These are phyloP conservation scores for Talaromyces sp. DNA, from an alignment of 2,329 filamentous ascomycete species.

Conservation along the genomic window DNA sequence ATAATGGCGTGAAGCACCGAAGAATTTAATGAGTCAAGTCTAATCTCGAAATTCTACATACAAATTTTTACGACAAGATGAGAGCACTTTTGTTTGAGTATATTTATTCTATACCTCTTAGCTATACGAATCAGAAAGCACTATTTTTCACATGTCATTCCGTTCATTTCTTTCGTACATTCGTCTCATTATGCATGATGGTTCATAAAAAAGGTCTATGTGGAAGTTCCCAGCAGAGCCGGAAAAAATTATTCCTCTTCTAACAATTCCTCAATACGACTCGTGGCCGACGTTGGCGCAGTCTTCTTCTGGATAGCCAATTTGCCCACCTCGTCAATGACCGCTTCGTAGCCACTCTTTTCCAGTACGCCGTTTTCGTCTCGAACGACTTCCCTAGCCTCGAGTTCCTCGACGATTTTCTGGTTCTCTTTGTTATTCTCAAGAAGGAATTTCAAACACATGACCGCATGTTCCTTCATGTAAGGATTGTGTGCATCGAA, in stretches of 20 bases:
- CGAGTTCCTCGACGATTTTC: conserved; percentile 48
- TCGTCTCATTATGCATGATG: background rate
- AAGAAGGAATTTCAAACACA: conserved; percentile 72
- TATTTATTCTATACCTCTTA: background rate
- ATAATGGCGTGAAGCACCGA: background rate
- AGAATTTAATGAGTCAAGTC: background rate
- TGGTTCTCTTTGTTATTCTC: conserved; percentile 51
- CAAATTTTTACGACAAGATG: background rate
- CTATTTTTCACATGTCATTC: conserved; percentile 5
- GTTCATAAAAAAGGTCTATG: background rate
- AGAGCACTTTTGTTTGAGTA: background rate
- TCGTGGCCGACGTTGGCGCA: background rate
- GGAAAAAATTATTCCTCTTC: background rate
- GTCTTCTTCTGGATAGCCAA: conserved; percentile 34
- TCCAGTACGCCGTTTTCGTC: conserved; percentile 38
- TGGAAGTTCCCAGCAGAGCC: background rate
- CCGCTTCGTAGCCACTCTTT: conserved; percentile 39
- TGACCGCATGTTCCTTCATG: conserved; percentile 84
- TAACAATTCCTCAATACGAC: conserved; percentile 9
- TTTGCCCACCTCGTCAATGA: conserved; percentile 40
- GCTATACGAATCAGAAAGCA: conserved; percentile 5
- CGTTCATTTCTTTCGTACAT: background rate
- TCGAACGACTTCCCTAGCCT: conserved; percentile 40
- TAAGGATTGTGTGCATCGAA: conserved; percentile 94
- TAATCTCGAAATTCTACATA: background rate